phyloP scores from a whole-genome alignment of 2,329 filamentous ascomycete species.

The Diplodia scrobiculata region DNA sequence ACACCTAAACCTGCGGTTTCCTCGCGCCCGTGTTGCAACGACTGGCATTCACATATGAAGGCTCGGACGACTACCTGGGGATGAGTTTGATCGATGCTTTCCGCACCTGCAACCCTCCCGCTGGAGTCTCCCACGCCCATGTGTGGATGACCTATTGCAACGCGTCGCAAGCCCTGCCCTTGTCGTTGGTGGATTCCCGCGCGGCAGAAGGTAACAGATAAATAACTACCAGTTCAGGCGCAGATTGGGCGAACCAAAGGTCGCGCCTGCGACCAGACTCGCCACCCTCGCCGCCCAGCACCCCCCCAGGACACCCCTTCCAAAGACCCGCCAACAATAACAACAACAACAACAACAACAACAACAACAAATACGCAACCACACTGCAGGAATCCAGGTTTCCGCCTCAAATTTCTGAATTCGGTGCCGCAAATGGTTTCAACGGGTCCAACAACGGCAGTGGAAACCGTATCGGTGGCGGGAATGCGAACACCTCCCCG shows the following conservation, averaged over 20 bases:
- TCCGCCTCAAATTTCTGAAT: slow-evolving; percentile 12
- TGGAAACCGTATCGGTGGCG: not conserved
- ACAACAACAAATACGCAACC: not conserved
- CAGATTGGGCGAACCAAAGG: slow-evolving; percentile 11
- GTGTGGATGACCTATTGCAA: not conserved
- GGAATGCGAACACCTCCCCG: slow-evolving; percentile 15
- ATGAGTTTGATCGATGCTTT: not conserved
- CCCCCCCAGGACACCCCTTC: slow-evolving; percentile 19
- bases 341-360: not conserved
- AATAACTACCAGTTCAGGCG: slow-evolving; percentile 29
- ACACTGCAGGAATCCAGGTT: not conserved
- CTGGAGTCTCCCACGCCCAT: not conserved
- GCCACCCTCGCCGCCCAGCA: slow-evolving; percentile 26
- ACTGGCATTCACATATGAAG: not conserved
- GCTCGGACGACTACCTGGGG: not conserved
- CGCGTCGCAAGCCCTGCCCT: not conserved
- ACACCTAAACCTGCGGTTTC: not conserved
- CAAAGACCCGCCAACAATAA: not conserved
- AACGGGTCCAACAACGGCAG: not conserved
- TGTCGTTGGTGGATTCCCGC: slow-evolving; percentile 6
- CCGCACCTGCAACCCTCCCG: not conserved
- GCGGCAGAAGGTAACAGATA: slow-evolving; percentile 21
- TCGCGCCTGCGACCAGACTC: slow-evolving; percentile 23
- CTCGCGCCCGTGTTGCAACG: not conserved
- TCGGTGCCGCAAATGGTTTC: slow-evolving; percentile 8